Evolutionary conservation across 768 basidiomycete species (phyloP).

Genomic region (Hypholoma sublateritium): DNA sequence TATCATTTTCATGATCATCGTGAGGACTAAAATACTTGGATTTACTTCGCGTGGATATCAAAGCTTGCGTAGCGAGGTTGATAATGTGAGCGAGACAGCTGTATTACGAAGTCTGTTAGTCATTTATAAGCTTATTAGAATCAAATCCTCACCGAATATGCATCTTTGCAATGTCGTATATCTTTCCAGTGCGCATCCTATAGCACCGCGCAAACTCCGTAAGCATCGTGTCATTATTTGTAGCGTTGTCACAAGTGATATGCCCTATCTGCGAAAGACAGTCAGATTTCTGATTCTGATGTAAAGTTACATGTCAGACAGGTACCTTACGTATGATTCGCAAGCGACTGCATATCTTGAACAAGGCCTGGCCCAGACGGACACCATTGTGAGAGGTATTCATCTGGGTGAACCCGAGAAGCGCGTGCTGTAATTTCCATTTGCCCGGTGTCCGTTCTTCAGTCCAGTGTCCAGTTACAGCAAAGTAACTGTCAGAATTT

Average conservation of each 20-base stretch:
- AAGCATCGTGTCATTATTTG: slow-evolving; percentile 15
- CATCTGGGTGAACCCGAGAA: slow-evolving; percentile 35
- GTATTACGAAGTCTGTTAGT: neutral
- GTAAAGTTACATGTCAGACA: neutral
- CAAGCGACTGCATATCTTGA: slow-evolving; percentile 7
- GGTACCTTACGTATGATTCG: neutral
- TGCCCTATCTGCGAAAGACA: slow-evolving; percentile 1
- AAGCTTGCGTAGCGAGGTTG: slow-evolving; percentile 15
- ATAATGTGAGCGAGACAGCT: slow-evolving; percentile 19
- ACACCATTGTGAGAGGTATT: slow-evolving; percentile 38
- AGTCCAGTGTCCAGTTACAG: slow-evolving; percentile 38
- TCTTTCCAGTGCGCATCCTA: neutral
- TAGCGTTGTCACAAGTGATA: slow-evolving; percentile 11
- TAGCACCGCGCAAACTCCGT: neutral
- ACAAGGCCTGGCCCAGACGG: slow-evolving; percentile 5
- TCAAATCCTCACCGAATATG: slow-evolving; percentile 10
- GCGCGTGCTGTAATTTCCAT: slow-evolving; percentile 29
- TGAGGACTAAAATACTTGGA: slow-evolving; percentile 7
- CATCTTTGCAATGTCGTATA: neutral
- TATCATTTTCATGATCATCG: neutral
- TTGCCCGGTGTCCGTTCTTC: slow-evolving; percentile 25
- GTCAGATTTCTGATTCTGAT: neutral
- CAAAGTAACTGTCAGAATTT: slow-evolving; percentile 38
- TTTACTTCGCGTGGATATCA: slow-evolving; percentile 9
- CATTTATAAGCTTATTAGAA: neutral